These are phyloP conservation scores for Teratosphaeria epicoccoides DNA, from an alignment of 2,329 filamentous ascomycete genomes.

Conservation along the genomic window DNA sequence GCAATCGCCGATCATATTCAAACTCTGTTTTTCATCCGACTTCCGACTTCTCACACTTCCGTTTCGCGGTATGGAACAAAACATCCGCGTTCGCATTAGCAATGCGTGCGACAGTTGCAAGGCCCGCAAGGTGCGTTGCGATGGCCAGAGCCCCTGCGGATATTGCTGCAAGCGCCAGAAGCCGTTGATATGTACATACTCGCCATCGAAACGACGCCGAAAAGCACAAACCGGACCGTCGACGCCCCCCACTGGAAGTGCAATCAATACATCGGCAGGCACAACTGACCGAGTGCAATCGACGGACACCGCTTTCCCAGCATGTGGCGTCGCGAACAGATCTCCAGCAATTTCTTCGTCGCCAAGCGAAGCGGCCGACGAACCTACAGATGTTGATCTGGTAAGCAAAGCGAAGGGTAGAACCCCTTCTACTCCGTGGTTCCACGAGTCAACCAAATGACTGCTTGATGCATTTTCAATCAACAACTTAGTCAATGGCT, in stretches of 20 bases:
- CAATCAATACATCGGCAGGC: not conserved
- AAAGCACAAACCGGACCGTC: not conserved
- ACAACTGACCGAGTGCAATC: not conserved
- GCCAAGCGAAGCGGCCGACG: not conserved
- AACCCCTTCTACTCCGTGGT: too few relatives aligned
- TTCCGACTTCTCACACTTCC: not conserved
- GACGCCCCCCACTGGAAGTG: not conserved
- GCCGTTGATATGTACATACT: constrained; percentile 31
- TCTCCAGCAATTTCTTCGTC: not conserved
- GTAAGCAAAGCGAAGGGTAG: too few relatives aligned
- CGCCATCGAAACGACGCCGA: constrained; percentile 6
- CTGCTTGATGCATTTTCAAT: too few relatives aligned
- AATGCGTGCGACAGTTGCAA: constrained; percentile 37
- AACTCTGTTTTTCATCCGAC: not conserved
- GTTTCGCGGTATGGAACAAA: not conserved
- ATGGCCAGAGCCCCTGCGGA: constrained; percentile 41
- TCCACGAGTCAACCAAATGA: too few relatives aligned
- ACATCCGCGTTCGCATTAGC: not conserved
- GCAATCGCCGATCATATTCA: too few relatives aligned
- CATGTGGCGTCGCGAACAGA: not conserved
- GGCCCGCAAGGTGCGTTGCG: constrained; percentile 42
- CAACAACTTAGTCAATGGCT: too few relatives aligned
- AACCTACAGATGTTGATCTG: not conserved
- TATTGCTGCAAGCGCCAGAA: constrained; percentile 36
- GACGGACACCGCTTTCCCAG: not conserved